phyloP scores from a whole-genome alignment of 2,329 filamentous ascomycete genomes.

The Calonectria naviculata region DNA sequence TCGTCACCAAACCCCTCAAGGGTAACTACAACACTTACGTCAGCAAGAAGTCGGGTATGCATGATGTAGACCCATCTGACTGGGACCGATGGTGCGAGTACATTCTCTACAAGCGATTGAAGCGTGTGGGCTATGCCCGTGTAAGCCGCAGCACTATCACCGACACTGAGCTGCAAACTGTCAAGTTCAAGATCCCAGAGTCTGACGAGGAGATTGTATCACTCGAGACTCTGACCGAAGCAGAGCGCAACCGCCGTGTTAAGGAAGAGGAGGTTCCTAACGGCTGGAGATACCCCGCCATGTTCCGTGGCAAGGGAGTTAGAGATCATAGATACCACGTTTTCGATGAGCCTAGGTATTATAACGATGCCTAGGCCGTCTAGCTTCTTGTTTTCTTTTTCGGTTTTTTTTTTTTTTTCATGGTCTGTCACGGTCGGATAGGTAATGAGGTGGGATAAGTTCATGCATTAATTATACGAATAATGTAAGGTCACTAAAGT shows the following conservation, averaged over 20 bases:
- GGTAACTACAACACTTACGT: constrained; percentile 99
- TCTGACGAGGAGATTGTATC: constrained; percentile 66
- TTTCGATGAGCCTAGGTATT: constrained; percentile 90
- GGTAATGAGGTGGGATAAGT: constrained; percentile 17
- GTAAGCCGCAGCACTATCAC: constrained; percentile 93
- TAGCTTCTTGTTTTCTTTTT: background rate
- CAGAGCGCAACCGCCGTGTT: constrained; percentile 69
- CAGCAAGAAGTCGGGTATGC: constrained; percentile 87
- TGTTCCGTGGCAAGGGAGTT: constrained; percentile 89
- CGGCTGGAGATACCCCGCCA: constrained; percentile 83
- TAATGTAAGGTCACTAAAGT: constrained; percentile 30
- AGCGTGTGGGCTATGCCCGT: constrained; percentile 87
- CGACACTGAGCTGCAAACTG: constrained; percentile 96
- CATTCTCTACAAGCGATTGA: constrained; percentile 91
- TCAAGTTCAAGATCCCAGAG: constrained; percentile 87
- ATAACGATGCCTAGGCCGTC: constrained; percentile 39
- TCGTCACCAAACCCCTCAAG: constrained; percentile 89
- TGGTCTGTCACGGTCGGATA: background rate
- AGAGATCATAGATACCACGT: constrained; percentile 94
- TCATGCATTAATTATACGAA: constrained; percentile 21
- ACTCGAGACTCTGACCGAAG: constrained; percentile 53
- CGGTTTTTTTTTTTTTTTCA: background rate
- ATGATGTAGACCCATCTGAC: constrained; percentile 90
- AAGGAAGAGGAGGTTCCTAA: constrained; percentile 79
- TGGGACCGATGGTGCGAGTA: constrained; percentile 99